Conservation (phyloP, 768 basidiomycete genomes). For the Amanita polypyramis region DNA sequence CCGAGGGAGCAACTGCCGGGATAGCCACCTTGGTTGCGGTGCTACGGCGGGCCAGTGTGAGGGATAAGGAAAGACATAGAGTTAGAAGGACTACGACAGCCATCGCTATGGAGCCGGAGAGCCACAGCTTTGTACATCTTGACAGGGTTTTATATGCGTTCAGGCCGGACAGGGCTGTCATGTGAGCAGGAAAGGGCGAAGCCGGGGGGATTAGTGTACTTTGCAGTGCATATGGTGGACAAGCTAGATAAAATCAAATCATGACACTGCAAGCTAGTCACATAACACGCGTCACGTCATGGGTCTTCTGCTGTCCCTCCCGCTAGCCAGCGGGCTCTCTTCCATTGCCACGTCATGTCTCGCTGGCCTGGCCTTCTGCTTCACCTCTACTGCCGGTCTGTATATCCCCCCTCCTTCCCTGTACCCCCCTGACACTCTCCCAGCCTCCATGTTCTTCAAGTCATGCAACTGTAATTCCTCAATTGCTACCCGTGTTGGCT, state of each 20-base stretch:
- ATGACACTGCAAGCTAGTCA: too few species aligned
- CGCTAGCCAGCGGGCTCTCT: conserved; percentile 55
- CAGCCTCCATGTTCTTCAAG: conserved; percentile 95
- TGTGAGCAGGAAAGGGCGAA: not conserved
- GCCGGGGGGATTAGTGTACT: not conserved
- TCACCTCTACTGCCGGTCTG: conserved; percentile 75
- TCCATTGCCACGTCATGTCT: conserved; percentile 78
- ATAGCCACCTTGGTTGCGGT: conserved; percentile 26
- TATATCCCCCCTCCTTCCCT: conserved; percentile 6
- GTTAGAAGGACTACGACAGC: not conserved
- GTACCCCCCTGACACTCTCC: conserved; percentile 9
- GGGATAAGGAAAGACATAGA: not conserved
- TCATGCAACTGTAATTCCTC: conserved; percentile 99
- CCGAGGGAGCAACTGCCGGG: conserved; percentile 24
- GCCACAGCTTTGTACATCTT: too few species aligned
- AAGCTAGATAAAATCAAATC: too few species aligned
- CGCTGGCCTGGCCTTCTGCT: conserved; percentile 76
- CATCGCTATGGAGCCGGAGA: not conserved
- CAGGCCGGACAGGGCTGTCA: not conserved
- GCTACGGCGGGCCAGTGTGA: not conserved
- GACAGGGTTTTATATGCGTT: not conserved
- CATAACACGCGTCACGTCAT: too few species aligned
- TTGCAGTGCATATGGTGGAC: too few species aligned
- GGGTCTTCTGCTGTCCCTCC: conserved; percentile 68
- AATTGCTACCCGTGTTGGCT: conserved; percentile 93